Evolutionary conservation across 2,329 filamentous ascomycete species (phyloP).

Genomic region (Helotiales sp.): DNA sequence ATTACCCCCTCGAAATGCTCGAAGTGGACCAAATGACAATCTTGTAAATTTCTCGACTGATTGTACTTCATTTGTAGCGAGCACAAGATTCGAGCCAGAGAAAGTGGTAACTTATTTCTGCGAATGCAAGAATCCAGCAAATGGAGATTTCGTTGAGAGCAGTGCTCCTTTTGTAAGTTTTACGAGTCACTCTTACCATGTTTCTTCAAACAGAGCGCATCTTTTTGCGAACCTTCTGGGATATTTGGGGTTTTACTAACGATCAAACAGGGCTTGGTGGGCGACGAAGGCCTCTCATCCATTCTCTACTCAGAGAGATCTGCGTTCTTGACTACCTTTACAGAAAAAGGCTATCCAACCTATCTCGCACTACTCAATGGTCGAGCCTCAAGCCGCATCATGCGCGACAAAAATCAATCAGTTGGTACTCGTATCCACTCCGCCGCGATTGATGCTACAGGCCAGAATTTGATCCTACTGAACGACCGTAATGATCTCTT

Average conservation of each 20-base stretch:
- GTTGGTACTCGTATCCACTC: conserved; percentile 12
- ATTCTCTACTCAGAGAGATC: conserved; percentile 7
- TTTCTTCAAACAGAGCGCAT: neutral
- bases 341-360: conserved; percentile 13
- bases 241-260: too few species aligned
- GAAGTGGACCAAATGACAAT: conserved; percentile 11
- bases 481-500: conserved; percentile 18
- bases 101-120: conserved; percentile 16
- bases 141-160: conserved; percentile 9
- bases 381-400: neutral
- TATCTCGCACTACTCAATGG: conserved; percentile 2
- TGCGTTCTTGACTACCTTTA: conserved; percentile 14
- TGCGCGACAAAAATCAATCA: conserved; percentile 16
- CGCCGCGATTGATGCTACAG: conserved; percentile 5
- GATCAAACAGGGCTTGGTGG: conserved; percentile 7
- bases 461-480: conserved; percentile 12
- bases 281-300: conserved; percentile 11
- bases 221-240: neutral
- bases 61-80: conserved; percentile 8
- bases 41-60: conserved; percentile 15
- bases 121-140: conserved; percentile 7
- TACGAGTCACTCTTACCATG: neutral
- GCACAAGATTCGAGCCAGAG: conserved; percentile 13
- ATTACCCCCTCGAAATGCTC: conserved; percentile 5
- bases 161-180: conserved; percentile 15